These are phyloP conservation scores for Boletus rubroflammeus DNA, from an alignment of 768 basidiomycete genomes.

Conservation along the genomic window DNA sequence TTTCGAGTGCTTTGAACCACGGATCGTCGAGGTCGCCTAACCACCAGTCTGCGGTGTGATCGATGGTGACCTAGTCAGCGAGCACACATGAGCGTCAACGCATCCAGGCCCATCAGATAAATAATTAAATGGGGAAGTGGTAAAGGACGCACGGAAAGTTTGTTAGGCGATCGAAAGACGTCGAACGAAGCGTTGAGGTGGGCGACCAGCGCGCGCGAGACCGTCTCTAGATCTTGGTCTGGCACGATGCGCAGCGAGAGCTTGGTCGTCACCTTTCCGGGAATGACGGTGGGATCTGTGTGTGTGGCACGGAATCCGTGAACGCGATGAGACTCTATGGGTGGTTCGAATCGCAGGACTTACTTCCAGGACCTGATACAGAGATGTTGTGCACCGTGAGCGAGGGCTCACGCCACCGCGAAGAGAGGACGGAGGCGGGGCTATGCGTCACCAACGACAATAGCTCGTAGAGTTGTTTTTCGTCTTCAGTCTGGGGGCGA, in stretches of 20 bases:
- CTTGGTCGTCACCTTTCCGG: slow-evolving; percentile 75
- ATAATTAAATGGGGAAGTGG: not conserved
- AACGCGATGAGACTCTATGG: not conserved
- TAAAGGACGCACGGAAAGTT: slow-evolving; percentile 54
- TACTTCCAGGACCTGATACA: slow-evolving; percentile 79
- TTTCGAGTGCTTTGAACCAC: slow-evolving; percentile 85
- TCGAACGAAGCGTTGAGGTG: slow-evolving; percentile 60
- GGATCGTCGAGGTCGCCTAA: slow-evolving; percentile 79
- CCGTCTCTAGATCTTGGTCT: slow-evolving; percentile 76
- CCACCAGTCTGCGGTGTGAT: slow-evolving; percentile 95
- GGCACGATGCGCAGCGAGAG: slow-evolving; percentile 93
- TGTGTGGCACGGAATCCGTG: not conserved
- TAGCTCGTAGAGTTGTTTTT: slow-evolving; percentile 62
- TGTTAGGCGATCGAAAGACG: slow-evolving; percentile 62
- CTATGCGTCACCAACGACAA: slow-evolving; percentile 67
- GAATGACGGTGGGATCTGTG: slow-evolving; percentile 84
- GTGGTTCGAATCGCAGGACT: slow-evolving; percentile 17
- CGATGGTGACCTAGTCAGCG: slow-evolving; percentile 58
- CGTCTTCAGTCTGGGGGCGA: slow-evolving; percentile 61
- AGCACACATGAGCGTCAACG: not conserved
- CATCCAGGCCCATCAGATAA: not conserved
- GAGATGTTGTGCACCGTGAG: slow-evolving; percentile 85
- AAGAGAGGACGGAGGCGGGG: slow-evolving; percentile 63
- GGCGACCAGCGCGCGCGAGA: slow-evolving; percentile 56
- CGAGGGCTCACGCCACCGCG: slow-evolving; percentile 88